Conservation (phyloP, 2,329 filamentous ascomycete species). For the Thelonectria blattea region DNA sequence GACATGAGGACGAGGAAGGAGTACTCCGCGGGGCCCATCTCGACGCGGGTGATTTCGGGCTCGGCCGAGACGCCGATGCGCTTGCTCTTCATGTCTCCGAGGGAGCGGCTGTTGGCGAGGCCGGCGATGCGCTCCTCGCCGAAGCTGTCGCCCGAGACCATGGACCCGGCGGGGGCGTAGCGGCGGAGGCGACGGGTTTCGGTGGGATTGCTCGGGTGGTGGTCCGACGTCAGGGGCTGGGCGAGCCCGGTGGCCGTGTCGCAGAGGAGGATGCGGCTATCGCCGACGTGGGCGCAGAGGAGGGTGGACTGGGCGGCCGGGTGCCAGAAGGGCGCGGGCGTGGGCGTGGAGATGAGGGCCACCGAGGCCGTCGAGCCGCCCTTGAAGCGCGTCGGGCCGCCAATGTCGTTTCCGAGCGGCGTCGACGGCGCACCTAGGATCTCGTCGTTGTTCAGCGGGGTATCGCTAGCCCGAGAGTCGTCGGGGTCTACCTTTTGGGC, state of each 20-base stretch:
- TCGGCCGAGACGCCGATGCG: slow-evolving; percentile 93
- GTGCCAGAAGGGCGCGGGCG: slow-evolving; percentile 93
- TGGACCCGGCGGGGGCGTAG: slow-evolving; percentile 75
- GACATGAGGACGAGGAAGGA: slow-evolving; percentile 87
- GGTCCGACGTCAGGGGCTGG: slow-evolving; percentile 84
- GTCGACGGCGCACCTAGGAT: slow-evolving; percentile 70
- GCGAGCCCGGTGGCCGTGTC: slow-evolving; percentile 82
- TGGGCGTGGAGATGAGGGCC: slow-evolving; percentile 89
- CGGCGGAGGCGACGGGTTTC: slow-evolving; percentile 85
- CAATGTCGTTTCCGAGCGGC: slow-evolving; percentile 68
- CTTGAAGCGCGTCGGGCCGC: slow-evolving; percentile 80
- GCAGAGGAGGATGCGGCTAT: slow-evolving; percentile 89
- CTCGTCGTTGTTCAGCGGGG: slow-evolving; percentile 83
- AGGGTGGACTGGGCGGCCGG: slow-evolving; percentile 84
- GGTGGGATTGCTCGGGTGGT: slow-evolving; percentile 86
- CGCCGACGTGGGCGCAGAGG: slow-evolving; percentile 88
- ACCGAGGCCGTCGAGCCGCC: slow-evolving; percentile 93
- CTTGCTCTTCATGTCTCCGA: slow-evolving; percentile 91
- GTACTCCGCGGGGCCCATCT: slow-evolving; percentile 84
- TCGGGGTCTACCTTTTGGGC: slow-evolving; percentile 78
- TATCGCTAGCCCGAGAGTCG: slow-evolving; percentile 73
- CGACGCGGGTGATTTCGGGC: slow-evolving; percentile 81
- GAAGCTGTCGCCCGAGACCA: slow-evolving; percentile 89
- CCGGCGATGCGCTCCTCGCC: slow-evolving; percentile 95
- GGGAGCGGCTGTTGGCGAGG: slow-evolving; percentile 90